Evolutionary conservation across 2,329 filamentous ascomycete species (phyloP), one percentile per base, ranked within the genome.

Genomic region (Cladosporium sp.): DNA sequence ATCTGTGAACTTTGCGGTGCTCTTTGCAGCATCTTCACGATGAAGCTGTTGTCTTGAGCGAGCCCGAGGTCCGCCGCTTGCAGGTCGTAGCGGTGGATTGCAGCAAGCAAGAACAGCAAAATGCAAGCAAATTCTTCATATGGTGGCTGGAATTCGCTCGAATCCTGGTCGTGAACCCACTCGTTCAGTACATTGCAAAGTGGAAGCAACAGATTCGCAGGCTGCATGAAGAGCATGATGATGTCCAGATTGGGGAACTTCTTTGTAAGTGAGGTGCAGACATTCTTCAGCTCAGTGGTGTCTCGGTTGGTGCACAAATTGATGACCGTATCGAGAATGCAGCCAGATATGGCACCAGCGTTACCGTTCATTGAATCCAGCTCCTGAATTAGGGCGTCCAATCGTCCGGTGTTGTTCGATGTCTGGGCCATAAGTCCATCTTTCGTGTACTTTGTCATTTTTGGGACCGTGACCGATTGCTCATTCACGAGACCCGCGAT

Each of bases 361-460:
- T 96, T 96, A 1, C 92, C 92, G 61, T 95, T 89, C 79, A 93
- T 90, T 44, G 85, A 86, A 51, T 96, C 89, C 19, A 99, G 75
- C 61, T 95, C 89, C 34, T 84, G 80, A 36, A 96, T 82, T 27
- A 95, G 75, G 38, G 84, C 80, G 57, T 90, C 86, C 1, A 88
- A 82, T 56, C 84, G 82, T 54, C 89, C 86, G 1, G 84, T 81
- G 58, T 95, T 89, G 9, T 80, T 79, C 42, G 86, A 79, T 56
- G 90, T 96, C 63, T 93, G 85, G 43, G 83, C 78, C 0, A 96
- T 80, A 11, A 99, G 73, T 24, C 83, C 80, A 22, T 93, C 87
- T 67, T 92, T 93, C 41, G 80, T 77, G 59, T 89, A 89, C 52
- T 85, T 85, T 3, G 86, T 85, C 19, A 85, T 80, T 19, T 84